Base-by-base conservation (phyloP, 83 land plant species). In the Picea abies region DNA sequence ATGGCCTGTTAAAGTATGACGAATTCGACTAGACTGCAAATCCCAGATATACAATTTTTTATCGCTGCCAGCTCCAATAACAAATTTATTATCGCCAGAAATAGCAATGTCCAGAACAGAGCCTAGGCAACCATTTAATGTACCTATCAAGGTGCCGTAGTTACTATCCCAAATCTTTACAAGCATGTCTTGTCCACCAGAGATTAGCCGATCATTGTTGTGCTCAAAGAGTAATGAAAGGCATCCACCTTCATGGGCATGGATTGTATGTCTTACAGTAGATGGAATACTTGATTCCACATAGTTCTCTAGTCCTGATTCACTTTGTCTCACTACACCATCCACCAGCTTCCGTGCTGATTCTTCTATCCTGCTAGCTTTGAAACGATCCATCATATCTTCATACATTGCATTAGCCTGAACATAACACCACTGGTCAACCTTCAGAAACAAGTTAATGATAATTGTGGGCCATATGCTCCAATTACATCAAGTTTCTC, bases 1-100 rank as follows among this genome's bases (percentile, higher is more conserved):
- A 80, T 98, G 99, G 17, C 99, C 99, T 3, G 99, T 98, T 60
- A 98, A 87, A 83, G 94, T 90, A 80, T 98, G 99, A 39, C 92
- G 84, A 35, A 98, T 84, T 16, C 99, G 87, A 19, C 97, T 94
- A 26, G 95, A 84, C 56, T 82, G 79, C 19, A 86, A 83, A 78
- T 98, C 99, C 99, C 99, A 98, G 20, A 92, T 93, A 82, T 82
- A 94, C 63, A 98, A 81, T 83, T 94, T 94, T 85, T 98, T 93
- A 66, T 92, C 93, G 67, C 94, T 91, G 81, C 96, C 82, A 4
- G 99, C 99, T 52, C 93, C 99, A 62, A 98, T 91, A n/a, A 96
- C 88, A 7, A 88, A 79, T 71, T 87, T 88, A 83, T 94, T 93
- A 82, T 96, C 99, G 66, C 84, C 85, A 39, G 99, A 93, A 20